Evolutionary conservation across 2,329 filamentous ascomycete species (phyloP).

Genomic region (Penicillium hordei): DNA sequence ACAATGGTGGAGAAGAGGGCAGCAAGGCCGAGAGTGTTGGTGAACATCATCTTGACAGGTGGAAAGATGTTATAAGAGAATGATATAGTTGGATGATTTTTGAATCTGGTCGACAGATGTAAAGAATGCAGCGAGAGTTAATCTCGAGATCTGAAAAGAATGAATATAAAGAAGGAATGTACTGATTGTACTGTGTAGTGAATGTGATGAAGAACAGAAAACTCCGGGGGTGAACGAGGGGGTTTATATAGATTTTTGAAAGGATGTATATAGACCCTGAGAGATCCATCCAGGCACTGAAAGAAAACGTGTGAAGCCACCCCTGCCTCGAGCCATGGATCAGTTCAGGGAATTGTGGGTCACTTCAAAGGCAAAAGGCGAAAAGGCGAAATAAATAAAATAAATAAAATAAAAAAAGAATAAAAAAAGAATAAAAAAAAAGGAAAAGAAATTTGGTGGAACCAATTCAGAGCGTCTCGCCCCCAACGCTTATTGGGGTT

Average conservation of each 20-base stretch:
- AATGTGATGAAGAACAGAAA: conserved; percentile 15
- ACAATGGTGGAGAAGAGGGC: conserved; percentile 34
- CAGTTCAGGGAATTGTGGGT: conserved; percentile 15
- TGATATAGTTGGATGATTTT: conserved; percentile 7
- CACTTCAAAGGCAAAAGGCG: conserved; percentile 18
- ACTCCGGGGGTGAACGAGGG: conserved; percentile 4
- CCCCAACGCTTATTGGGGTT: not conserved
- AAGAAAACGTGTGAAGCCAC: conserved; percentile 5
- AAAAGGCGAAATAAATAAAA: conserved; percentile 8
- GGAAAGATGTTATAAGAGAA: conserved; percentile 12
- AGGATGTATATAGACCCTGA: not conserved
- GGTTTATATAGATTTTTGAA: conserved; percentile 25
- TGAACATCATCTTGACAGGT: conserved; percentile 38
- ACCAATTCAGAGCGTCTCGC: conserved; percentile 15
- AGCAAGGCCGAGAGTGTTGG: conserved; percentile 36
- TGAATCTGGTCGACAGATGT: conserved; percentile 26
- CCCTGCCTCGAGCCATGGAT: conserved; percentile 20
- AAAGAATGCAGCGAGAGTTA: conserved; percentile 26
- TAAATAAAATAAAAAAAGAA: not conserved
- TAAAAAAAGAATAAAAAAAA: conserved; percentile 1
- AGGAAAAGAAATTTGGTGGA: not conserved
- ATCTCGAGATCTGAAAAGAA: conserved; percentile 26
- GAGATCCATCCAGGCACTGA: not conserved
- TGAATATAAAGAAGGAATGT: conserved; percentile 23
- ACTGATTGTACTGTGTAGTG: conserved; percentile 15